Base-by-base conservation (phyloP, 2,329 filamentous ascomycete species). In the Biscogniauxia sp. region DNA sequence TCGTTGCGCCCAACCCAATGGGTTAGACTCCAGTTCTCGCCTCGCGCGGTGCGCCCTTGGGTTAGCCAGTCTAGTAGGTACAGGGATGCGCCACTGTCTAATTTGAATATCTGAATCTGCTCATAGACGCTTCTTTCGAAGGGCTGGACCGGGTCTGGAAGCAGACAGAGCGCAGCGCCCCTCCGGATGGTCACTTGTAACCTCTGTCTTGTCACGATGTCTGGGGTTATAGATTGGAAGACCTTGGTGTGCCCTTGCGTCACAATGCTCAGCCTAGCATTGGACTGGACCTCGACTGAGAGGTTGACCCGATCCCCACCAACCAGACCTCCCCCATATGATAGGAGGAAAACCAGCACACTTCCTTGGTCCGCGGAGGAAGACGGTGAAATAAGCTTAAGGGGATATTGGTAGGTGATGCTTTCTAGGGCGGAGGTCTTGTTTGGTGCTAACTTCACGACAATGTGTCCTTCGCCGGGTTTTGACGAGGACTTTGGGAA, bases 11-110 rank as follows among this genome's bases (percentile, higher is more conserved):
- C 93, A 61, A 82, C 85, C 87, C 95, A 98, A 64, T 83, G 84
- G 59, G 83, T 79, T 62, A 97, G 88, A 67, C 88, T 88, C 95
- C 95, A 99, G 64, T 92, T 84, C 77, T 99, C 95, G 23, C 93
- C 93, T 53, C 91, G 85, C 4, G 95, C 93, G 4, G 83, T 86
- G 19, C 95, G 86, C 7, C 95, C 95, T 71, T 94, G 91, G 1
- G 88, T 96, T 6, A 98, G 93, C 95, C 95, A 99, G 75, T 99
- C 95, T 53, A 97, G 79, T 1, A 96, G 82, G 72, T 93, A 96
- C 15, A 98, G 77, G 50, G 89, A 87, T 68, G 81, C 85, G 5
- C 71, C 76, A 8, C 79, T 76, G 7, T 79, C 79, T 55, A 89
- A 76, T 41, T 83, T 83, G 75, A 97, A 97, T 20, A 87, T 83